Evolutionary conservation across 2,329 filamentous ascomycete genomes (phyloP).

Genomic region (Calonectria honghensis): DNA sequence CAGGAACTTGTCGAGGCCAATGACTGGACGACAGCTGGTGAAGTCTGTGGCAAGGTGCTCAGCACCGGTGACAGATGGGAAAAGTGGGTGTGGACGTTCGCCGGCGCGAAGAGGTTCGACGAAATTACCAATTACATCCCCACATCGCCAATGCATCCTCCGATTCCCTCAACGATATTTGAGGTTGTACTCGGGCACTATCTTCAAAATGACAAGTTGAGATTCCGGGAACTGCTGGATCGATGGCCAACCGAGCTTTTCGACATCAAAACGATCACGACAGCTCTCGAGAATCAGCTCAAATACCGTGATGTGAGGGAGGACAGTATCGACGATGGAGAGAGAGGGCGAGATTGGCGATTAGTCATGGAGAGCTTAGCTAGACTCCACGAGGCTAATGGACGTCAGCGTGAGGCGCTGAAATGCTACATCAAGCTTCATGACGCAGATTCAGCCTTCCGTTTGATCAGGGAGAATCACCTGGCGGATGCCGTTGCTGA

Average conservation of each 20-base stretch:
- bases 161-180: constrained; percentile 88
- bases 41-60: constrained; percentile 88
- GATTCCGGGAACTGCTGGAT: constrained; percentile 87
- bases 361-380: constrained; percentile 92
- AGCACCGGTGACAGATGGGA: constrained; percentile 90
- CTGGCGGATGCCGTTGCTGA: constrained; percentile 92
- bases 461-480: constrained; percentile 89
- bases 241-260: constrained; percentile 91
- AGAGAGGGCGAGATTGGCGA: constrained; percentile 87
- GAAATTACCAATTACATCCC: constrained; percentile 93
- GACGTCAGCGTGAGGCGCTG: constrained; percentile 88
- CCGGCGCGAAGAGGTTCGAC: constrained; percentile 88
- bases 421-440: constrained; percentile 93
- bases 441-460: constrained; percentile 92
- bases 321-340: constrained; percentile 84
- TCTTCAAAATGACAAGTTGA: constrained; percentile 83
- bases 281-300: constrained; percentile 87
- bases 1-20: constrained; percentile 85
- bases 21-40: constrained; percentile 86
- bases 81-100: constrained; percentile 96
- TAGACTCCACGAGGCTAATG: constrained; percentile 87
- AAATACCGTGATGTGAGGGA: constrained; percentile 84
- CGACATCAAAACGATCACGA: constrained; percentile 84
- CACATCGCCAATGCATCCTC: constrained; percentile 83
- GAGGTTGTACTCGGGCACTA: constrained; percentile 94